phyloP scores from a whole-genome alignment of 1,284 basidiomycete species.

The Ganoderma leucocontextum region DNA sequence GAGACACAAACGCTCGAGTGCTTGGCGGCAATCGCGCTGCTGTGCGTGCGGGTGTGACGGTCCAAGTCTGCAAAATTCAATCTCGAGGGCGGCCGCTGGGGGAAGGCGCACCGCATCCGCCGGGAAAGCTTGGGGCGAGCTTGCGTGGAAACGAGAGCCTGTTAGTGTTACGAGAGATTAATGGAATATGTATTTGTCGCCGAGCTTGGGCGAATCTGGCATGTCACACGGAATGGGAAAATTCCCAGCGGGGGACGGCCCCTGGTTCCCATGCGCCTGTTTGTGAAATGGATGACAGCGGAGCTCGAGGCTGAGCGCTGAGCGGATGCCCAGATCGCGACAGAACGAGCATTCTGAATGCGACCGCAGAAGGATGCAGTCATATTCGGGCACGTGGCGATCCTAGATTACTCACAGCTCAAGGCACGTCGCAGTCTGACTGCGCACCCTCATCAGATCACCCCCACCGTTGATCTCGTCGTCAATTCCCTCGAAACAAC shows the following conservation, averaged over 20 bases:
- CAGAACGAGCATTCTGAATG: constrained; percentile 17
- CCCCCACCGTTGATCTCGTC: neutral
- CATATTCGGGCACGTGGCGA: constrained; percentile 32
- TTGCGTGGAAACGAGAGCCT: constrained; percentile 21
- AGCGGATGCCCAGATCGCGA: constrained; percentile 13
- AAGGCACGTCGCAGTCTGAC: constrained; percentile 26
- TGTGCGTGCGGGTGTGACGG: constrained; percentile 18
- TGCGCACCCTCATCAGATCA: constrained; percentile 14
- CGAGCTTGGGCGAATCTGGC: constrained; percentile 27
- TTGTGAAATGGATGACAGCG: constrained; percentile 7
- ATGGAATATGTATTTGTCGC: constrained; percentile 18
- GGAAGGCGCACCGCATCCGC: constrained; percentile 15
- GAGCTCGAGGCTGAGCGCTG: neutral
- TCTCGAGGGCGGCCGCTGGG: constrained; percentile 9
- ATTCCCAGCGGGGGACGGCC: constrained; percentile 28
- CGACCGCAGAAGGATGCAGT: constrained; percentile 27
- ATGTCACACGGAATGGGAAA: constrained; percentile 31
- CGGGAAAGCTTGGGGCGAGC: constrained; percentile 12
- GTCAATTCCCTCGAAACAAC: neutral
- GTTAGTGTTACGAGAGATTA: constrained; percentile 11
- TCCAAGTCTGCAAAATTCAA: constrained; percentile 7
- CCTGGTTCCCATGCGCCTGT: constrained; percentile 23
- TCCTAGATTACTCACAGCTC: constrained; percentile 26
- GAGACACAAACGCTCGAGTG: constrained; percentile 11
- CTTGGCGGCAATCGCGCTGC: constrained; percentile 17